These are phyloP conservation scores for Candida ortonii DNA, from an alignment of 805 yeast genomes.

Conservation along the genomic window DNA sequence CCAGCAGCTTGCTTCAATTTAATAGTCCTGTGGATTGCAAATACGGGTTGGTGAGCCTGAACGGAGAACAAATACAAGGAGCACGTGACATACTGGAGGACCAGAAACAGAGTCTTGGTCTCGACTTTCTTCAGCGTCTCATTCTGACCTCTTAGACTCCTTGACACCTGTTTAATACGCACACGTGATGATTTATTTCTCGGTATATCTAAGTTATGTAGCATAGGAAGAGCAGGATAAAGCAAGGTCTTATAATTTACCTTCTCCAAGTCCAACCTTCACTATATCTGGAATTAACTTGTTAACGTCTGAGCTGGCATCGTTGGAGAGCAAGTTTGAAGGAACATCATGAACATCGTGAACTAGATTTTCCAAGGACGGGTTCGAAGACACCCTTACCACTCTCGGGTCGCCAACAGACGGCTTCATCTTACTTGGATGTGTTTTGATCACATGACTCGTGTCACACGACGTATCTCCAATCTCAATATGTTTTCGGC, in stretches of 20 bases:
- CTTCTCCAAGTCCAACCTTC: constrained; percentile 5
- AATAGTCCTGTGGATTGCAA: constrained; percentile 6
- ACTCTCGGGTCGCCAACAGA: constrained; percentile 4
- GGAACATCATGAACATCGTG: constrained; percentile 21
- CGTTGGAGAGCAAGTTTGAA: constrained; percentile 8
- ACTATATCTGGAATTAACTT: constrained; percentile 14
- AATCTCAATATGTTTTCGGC: constrained; percentile 5
- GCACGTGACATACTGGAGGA: constrained; percentile 8
- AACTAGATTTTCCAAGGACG: constrained; percentile 5
- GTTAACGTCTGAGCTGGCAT: constrained; percentile 8
- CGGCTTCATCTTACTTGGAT: too few species aligned
- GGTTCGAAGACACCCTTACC: not conserved
- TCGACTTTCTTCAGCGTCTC: constrained; percentile 10
- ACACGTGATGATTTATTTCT: too few species aligned
- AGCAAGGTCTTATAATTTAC: too few species aligned
- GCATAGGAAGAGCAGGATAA: too few species aligned
- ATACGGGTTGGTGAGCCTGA: constrained; percentile 5
- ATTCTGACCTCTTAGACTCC: too few species aligned
- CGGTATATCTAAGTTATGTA: too few species aligned
- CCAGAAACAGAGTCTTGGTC: constrained; percentile 2
- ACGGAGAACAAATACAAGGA: not conserved
- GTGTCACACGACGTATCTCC: too few species aligned
- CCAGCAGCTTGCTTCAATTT: constrained; percentile 10
- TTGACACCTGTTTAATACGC: too few species aligned
- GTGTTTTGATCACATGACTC: too few species aligned